These are phyloP conservation scores for Protomyces arabidopsidicola DNA, from an alignment of 1,139 yeast species.

Conservation along the genomic window DNA sequence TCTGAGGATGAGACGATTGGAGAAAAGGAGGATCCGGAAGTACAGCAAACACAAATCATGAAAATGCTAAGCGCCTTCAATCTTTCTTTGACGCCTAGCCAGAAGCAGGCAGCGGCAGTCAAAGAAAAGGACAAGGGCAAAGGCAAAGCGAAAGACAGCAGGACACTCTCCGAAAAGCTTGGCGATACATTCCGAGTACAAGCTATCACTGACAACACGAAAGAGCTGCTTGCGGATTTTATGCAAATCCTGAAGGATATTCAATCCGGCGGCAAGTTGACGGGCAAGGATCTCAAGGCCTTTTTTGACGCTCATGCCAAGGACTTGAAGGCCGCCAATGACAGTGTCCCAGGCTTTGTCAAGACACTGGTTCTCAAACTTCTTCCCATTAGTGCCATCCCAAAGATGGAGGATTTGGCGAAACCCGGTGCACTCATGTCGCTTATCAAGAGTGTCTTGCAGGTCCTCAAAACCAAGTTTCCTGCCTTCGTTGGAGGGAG, in stretches of 20 bases:
- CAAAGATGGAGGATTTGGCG: conserved; percentile 15
- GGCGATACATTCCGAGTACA: conserved; percentile 8
- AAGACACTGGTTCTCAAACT: conserved; percentile 21
- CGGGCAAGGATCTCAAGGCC: conserved; percentile 11
- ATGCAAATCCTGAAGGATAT: conserved; percentile 22
- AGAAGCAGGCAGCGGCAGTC: background rate
- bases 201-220: conserved; percentile 10
- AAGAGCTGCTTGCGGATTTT: conserved; percentile 11
- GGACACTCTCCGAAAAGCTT: conserved; percentile 4
- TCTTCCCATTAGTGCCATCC: conserved; percentile 16
- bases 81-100: conserved; percentile 2
- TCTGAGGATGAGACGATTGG: conserved; percentile 1
- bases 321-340: conserved; percentile 22
- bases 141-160: background rate
- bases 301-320: conserved; percentile 15
- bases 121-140: background rate
- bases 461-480: conserved; percentile 12
- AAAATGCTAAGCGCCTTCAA: conserved; percentile 9
- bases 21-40: background rate
- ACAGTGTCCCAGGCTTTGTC: conserved; percentile 23
- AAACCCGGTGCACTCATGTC: conserved; percentile 24
- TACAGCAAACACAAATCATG: conserved; percentile 18
- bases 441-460: conserved; percentile 17
- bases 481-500: conserved; percentile 25
- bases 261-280: conserved; percentile 18